Conservation (phyloP, 78 protist genomes). For the Chrysochromulina parva region DNA sequence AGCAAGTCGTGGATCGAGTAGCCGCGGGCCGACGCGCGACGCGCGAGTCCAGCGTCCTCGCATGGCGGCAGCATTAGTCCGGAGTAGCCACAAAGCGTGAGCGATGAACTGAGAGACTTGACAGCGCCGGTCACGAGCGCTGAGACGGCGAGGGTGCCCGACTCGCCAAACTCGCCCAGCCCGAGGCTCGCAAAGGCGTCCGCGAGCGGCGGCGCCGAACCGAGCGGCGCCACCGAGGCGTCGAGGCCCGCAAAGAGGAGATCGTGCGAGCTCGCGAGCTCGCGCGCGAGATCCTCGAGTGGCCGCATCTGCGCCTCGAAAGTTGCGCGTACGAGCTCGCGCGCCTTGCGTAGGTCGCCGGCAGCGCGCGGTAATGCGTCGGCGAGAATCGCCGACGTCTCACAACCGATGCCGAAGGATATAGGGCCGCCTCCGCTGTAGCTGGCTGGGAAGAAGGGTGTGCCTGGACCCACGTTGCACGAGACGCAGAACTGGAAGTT, state of each 20-base stretch:
- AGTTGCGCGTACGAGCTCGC: background rate
- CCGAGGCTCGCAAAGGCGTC: background rate
- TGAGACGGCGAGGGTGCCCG: background rate
- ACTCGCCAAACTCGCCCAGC: background rate
- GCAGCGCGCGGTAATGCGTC: background rate
- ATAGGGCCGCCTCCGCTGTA: background rate
- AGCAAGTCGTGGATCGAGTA: conserved; percentile 20
- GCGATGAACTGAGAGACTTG: background rate
- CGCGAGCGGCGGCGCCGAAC: background rate
- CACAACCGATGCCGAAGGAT: background rate
- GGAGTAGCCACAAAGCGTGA: background rate
- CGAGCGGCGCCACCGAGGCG: background rate
- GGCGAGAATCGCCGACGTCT: background rate
- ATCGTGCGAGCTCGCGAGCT: no score
- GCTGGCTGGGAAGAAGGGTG: conserved; percentile 11
- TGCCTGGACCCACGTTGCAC: background rate
- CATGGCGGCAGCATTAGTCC: conserved; percentile 38
- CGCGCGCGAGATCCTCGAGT: background rate
- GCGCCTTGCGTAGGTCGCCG: background rate
- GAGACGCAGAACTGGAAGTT: conserved; percentile 28
- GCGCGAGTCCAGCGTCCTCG: conserved; percentile 34
- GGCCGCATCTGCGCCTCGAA: background rate
- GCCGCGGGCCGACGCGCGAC: background rate
- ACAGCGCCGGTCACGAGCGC: background rate
- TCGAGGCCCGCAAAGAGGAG: background rate